phyloP scores from a whole-genome alignment of 2,329 filamentous ascomycete genomes.

The Xylaria polymorpha region DNA sequence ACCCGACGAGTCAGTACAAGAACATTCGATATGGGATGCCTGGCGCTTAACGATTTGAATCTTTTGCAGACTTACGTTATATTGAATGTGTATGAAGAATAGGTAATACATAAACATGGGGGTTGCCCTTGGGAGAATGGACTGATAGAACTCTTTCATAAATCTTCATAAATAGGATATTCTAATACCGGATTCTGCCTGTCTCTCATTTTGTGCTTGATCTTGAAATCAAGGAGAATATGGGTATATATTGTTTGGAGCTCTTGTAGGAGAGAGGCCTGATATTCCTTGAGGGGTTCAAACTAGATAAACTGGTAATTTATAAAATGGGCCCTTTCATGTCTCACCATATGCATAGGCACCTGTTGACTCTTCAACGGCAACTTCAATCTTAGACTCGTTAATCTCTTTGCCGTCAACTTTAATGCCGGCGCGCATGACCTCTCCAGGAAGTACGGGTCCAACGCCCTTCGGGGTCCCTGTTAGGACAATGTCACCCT shows the following conservation, averaged over 20 bases:
- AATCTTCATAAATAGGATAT: conserved; percentile 11
- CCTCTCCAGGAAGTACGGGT: conserved; percentile 83
- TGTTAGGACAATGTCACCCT: conserved; percentile 94
- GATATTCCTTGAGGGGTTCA: neutral
- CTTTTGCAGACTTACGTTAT: conserved; percentile 1
- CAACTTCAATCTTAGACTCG: conserved; percentile 85
- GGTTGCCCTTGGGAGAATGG: conserved; percentile 12
- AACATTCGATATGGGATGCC: conserved; percentile 62
- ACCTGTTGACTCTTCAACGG: conserved; percentile 81
- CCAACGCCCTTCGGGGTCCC: conserved; percentile 97
- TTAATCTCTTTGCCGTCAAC: conserved; percentile 85
- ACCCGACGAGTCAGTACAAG: conserved; percentile 67
- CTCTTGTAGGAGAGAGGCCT: neutral
- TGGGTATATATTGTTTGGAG: conserved; percentile 14
- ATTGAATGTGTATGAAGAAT: conserved; percentile 8
- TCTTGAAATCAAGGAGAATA: neutral
- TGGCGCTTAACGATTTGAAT: conserved; percentile 32
- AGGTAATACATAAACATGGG: conserved; percentile 2
- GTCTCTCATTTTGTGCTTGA: neutral
- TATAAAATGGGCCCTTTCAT: conserved; percentile 51
- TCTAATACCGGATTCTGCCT: neutral
- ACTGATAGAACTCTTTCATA: conserved; percentile 4
- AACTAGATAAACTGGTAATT: conserved; percentile 6
- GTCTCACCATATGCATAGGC: conserved; percentile 83
- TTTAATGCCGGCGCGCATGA: conserved; percentile 85